Evolutionary conservation across 192 early-diverging fungal species (phyloP), one percentile per base, ranked within the genome.

Genomic region (Hyaloraphidium curvatum): DNA sequence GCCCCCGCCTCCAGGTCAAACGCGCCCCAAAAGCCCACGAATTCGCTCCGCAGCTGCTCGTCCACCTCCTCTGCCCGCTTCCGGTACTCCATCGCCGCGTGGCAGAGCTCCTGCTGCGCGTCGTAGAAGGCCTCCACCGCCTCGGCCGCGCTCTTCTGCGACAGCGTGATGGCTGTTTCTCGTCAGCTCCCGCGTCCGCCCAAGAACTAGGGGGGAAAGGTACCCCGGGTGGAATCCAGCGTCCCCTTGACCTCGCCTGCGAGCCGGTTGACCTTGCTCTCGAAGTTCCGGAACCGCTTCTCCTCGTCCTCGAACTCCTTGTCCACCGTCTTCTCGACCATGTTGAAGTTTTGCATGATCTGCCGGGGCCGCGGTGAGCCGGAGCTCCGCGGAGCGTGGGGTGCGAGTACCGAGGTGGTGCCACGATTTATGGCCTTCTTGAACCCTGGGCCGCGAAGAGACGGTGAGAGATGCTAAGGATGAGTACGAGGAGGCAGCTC

Each of bases 51-150:
- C 29, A 77, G 74, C 39, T 84, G 72, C 52, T 87, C 81, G 51
- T 93, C 90, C 43, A 98, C 68, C 40, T 75, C 73, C 40, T 73
- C 71, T 1, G 89, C 74, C 9, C 83, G 81, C 40, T 85, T 76
- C 55, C 85, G 87, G 70, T 96, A 98, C 39, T 83, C 82, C 25
- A 66, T 59, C 28, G 83, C 85, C 52, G 76, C 77, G 28, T 76
- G 69, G n/a, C 75, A 69, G 43, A 22, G 14, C 61, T 84, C 77
- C 2, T 85, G 79, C 17, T 74, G 66, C 31, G 77, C 83, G 31
- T 93, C 90, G 55, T 95, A 86, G 55, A 94, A 91, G 13, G 74
- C 71, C n/a, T 83, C 80, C 19, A 96, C 73, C 21, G 85, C 90
- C 31, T 85, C 82, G 0, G 89, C 86, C 54, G 97, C 83, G 9